Conservation (phyloP, 345 rosid genomes). For the Syzygium aromaticum region DNA sequence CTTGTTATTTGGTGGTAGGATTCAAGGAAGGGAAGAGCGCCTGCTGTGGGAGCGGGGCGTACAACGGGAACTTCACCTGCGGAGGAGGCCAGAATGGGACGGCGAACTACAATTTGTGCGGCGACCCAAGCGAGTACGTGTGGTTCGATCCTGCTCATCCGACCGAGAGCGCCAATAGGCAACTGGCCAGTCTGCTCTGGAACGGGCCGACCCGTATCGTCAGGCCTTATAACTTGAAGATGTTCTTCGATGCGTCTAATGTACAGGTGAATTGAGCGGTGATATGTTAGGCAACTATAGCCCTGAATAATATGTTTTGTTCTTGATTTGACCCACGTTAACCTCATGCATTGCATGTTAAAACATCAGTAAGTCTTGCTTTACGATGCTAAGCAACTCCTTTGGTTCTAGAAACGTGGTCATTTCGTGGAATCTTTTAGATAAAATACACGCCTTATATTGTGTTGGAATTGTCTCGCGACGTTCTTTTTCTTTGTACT, state of each 20-base stretch:
- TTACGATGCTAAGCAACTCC: neutral
- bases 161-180: constrained; percentile 1
- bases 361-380: neutral
- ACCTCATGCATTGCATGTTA: neutral
- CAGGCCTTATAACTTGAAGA: constrained; percentile 1
- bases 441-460: neutral
- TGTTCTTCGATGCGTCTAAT: neutral
- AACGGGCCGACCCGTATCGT: neutral
- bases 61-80: neutral
- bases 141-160: constrained; percentile 4
- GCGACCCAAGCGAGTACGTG: constrained; percentile 4
- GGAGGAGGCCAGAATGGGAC: neutral
- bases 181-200: constrained; percentile 3
- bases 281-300: neutral
- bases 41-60: constrained; percentile 9
- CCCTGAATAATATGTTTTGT: neutral
- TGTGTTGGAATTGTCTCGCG: neutral
- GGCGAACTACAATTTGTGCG: neutral
- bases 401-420: neutral
- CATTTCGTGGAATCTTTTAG: neutral
- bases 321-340: neutral
- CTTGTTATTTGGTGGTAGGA: neutral
- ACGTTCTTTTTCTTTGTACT: neutral
- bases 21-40: constrained; percentile 1
- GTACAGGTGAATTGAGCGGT: neutral